Evolutionary conservation across 2,329 filamentous ascomycete species (phyloP).

Genomic region (Septoria petroselini): DNA sequence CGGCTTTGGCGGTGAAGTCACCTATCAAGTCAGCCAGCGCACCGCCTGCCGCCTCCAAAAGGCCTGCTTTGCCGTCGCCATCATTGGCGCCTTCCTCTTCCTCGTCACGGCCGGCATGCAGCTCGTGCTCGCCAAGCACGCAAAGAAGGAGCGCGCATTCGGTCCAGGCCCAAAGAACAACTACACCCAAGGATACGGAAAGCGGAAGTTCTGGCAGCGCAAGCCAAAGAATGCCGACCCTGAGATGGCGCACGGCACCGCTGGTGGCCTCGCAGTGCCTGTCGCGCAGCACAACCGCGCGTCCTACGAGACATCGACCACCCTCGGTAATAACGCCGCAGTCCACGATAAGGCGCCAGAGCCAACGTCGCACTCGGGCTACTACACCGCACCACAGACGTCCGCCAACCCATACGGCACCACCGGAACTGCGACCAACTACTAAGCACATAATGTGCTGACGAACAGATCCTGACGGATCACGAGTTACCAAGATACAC

Average conservation of each 20-base stretch:
- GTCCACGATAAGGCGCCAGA: conserved; percentile 35
- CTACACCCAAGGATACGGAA: conserved; percentile 62
- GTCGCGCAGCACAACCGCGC: conserved; percentile 42
- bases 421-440: conserved; percentile 33
- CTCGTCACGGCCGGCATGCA: conserved; percentile 68
- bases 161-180: conserved; percentile 64
- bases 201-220: conserved; percentile 35
- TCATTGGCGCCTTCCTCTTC: conserved; percentile 77
- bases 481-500: background rate
- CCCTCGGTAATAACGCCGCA: conserved; percentile 39
- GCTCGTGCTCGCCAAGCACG: conserved; percentile 64
- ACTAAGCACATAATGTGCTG: conserved; percentile 24
- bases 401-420: conserved; percentile 39
- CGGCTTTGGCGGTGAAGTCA: conserved; percentile 50
- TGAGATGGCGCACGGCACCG: conserved; percentile 43
- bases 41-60: conserved; percentile 74
- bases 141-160: conserved; percentile 70
- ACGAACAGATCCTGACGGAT: background rate
- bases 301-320: conserved; percentile 51
- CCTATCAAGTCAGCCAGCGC: conserved; percentile 47
- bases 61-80: conserved; percentile 71
- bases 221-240: conserved; percentile 43
- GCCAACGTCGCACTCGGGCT: conserved; percentile 39
- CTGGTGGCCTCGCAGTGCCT: conserved; percentile 31
- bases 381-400: conserved; percentile 44